A percentile compares a stretch with the other conserved stretches of the same genome.
Evolutionary conservation across 495 filamentous ascomycete species (phyloP).

Genomic region (Penicillium fimorum): DNA sequence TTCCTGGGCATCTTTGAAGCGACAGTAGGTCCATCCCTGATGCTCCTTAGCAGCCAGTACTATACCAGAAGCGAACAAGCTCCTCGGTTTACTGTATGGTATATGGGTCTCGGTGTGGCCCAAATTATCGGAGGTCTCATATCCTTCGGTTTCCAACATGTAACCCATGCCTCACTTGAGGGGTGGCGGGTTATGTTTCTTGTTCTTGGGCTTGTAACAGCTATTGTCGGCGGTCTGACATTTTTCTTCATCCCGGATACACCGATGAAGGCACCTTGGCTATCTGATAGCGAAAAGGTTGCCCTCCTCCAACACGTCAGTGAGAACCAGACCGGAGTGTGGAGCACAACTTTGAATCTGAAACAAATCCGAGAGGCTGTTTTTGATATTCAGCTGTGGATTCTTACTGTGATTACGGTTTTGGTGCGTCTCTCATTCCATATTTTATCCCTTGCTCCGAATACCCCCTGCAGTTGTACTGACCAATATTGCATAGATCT

Average conservation of each 20-base stretch:
- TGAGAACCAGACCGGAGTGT: conserved; percentile 59
- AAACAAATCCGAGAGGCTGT: conserved; percentile 36
- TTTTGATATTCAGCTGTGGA: conserved; percentile 36
- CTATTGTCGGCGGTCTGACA: conserved; percentile 49
- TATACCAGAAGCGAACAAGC: conserved; percentile 65
- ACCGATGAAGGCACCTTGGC: conserved; percentile 55
- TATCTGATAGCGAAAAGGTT: conserved; percentile 54
- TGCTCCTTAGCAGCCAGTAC: conserved; percentile 50
- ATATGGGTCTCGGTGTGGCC: conserved; percentile 58
- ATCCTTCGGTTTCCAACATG: conserved; percentile 53
- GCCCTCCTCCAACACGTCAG: conserved; percentile 39
- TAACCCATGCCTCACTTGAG: conserved; percentile 32
- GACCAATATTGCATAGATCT: conserved; percentile 28
- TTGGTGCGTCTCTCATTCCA: conserved; percentile 18
- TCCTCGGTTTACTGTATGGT: conserved; percentile 62
- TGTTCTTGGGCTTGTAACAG: conserved; percentile 58
- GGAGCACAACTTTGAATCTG: conserved; percentile 41
- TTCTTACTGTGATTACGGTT: conserved; percentile 37
- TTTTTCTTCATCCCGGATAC: conserved; percentile 59
- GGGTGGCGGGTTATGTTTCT: conserved; percentile 68
- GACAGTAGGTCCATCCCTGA: conserved; percentile 57
- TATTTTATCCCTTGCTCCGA: not conserved
- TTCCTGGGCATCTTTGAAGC: conserved; percentile 69
- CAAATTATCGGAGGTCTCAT: conserved; percentile 62
- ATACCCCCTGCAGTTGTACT: not conserved